Evolutionary conservation across 495 filamentous ascomycete genomes (phyloP), one percentile per base, ranked within the genome.

Genomic region (Talaromyces liani): DNA sequence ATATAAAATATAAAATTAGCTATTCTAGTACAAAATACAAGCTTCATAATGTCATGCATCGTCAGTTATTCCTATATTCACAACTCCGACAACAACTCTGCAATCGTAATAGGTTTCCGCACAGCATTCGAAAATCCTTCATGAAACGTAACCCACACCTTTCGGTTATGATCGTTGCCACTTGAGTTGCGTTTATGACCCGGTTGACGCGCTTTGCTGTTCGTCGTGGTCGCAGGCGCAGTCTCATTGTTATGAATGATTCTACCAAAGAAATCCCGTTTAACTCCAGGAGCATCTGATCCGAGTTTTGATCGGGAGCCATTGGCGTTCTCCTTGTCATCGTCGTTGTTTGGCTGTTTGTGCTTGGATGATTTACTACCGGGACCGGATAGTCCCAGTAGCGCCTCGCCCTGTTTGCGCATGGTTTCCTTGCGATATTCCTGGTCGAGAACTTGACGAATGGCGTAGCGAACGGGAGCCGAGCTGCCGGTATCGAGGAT

Each of bases 81-180:
- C 41, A 81, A 49, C 7, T 74, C 77, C 31, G 70, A 71, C 80
- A 98, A 76, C 66, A 98, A 80, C 72, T 98, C 94, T 64, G 86
- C 85, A 75, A 98, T 72, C 45, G 88, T 89, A 64, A 98, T 84
- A 4, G 92, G 92, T 72, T 97, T 98, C 71, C 91, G 84, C 51
- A 98, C 94, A 9, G 94, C 94, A 78, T 98, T 98, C 66, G 91
- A 94, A 71, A 91, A 88, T n/a, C 94, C 94, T 75, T 98, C 94
- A 69, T 97, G 88, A 72, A 89, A 98, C 65, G 87, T 96, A 24
- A 97, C 87, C 93, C 94, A 98, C 10, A 95, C 88, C 70, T 86
- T 88, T 22, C 75, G 77, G 54, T 84, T 84, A 53, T 74, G 69
- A 27, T 74, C 77, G 8, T 66, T 77, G 24, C 60, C 72, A 41